A percentile compares a stretch with the other conserved stretches of the same genome.
Conservation (phyloP, 345 rosid species). For the Sisymbrium irio region DNA sequence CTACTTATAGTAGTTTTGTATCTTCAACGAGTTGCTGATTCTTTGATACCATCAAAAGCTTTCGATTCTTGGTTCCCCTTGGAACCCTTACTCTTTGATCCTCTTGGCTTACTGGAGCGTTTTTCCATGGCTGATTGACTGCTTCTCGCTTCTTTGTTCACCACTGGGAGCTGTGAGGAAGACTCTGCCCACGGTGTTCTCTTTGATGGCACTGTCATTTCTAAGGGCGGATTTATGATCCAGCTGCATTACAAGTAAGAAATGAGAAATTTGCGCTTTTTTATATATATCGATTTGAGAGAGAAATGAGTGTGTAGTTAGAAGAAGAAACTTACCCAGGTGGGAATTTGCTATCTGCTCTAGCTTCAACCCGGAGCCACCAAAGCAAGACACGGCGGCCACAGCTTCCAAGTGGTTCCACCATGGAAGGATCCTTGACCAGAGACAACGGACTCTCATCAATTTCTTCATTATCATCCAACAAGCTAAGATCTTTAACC, state of each 20-base stretch:
- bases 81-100: constrained; percentile 48
- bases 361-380: constrained; percentile 99
- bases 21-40: not conserved
- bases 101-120: constrained; percentile 55
- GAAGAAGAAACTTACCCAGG: constrained; percentile 49
- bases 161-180: constrained; percentile 63
- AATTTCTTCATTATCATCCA: constrained; percentile 38
- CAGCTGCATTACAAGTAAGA: no score
- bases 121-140: constrained; percentile 21
- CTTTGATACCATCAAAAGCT: constrained; percentile 1
- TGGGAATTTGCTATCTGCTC: constrained; percentile 94
- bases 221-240: constrained; percentile 83
- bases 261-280: not conserved
- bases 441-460: constrained; percentile 68
- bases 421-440: constrained; percentile 64
- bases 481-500: constrained; percentile 53
- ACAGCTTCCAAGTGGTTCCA: constrained; percentile 94
- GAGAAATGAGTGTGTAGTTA: not conserved
- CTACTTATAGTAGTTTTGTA: not conserved
- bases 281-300: not conserved
- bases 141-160: constrained; percentile 40
- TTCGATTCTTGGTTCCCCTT: constrained; percentile 9
- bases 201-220: constrained; percentile 77
- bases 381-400: constrained; percentile 89
- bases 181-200: constrained; percentile 84